Percentiles rank a stretch among this genome's conserved stretches.
Conservation (phyloP, 345 rosid genomes). For the Eucalyptus decipiens region DNA sequence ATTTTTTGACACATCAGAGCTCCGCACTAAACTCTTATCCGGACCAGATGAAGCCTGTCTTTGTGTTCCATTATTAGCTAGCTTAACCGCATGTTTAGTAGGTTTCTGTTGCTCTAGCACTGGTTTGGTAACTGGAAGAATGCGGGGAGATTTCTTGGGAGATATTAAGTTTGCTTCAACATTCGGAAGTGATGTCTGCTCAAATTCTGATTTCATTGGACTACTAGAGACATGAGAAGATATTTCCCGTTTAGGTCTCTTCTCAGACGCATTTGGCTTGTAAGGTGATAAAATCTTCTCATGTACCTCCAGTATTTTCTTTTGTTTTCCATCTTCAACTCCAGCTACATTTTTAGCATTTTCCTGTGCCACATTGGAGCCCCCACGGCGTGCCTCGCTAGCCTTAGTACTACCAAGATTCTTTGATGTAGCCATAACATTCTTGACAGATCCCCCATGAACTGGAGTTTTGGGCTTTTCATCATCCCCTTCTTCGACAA, state of each 20-base stretch:
- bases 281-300: slow-evolving; percentile 16
- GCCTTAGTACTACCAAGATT: slow-evolving; percentile 18
- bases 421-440: slow-evolving; percentile 11
- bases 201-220: slow-evolving; percentile 25
- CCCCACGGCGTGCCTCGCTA: slow-evolving; percentile 6
- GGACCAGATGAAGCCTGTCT: slow-evolving; percentile 33
- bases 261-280: slow-evolving; percentile 9
- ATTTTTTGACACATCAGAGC: slow-evolving; percentile 21
- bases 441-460: slow-evolving; percentile 40
- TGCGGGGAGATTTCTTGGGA: slow-evolving; percentile 41
- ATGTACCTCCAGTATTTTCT: slow-evolving; percentile 12
- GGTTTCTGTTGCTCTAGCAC: slow-evolving; percentile 26
- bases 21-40: slow-evolving; percentile 17
- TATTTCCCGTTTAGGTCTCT: background rate
- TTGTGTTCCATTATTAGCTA: slow-evolving; percentile 18
- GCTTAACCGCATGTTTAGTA: slow-evolving; percentile 25
- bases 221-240: slow-evolving; percentile 8
- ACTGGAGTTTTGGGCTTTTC: slow-evolving; percentile 82
- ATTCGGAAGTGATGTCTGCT: slow-evolving; percentile 19
- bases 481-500: slow-evolving; percentile 52
- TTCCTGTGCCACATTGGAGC: slow-evolving; percentile 6
- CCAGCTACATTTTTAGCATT: slow-evolving; percentile 15
- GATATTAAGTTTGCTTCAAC: slow-evolving; percentile 24
- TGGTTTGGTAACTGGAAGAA: slow-evolving; percentile 10
- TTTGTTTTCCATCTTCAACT: slow-evolving; percentile 9